A percentile compares a stretch with the other conserved stretches of the same genome.
phyloP scores from a whole-genome alignment of 2,329 filamentous ascomycete species.

The Nannizziopsis arthrosporioides region DNA sequence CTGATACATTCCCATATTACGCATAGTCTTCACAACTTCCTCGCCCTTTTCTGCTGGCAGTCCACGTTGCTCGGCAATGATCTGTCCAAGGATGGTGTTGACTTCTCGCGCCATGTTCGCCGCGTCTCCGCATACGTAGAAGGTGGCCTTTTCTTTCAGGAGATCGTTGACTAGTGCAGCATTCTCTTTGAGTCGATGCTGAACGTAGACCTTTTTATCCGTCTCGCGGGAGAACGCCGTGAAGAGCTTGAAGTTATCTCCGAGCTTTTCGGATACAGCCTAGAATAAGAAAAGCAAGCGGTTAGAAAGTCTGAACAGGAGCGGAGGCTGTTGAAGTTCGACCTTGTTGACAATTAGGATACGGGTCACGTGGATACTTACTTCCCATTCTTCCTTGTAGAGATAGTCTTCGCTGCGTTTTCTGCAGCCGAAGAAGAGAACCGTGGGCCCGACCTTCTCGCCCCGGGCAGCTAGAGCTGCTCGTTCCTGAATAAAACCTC shows the following conservation, averaged over 20 bases:
- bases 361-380: constrained; percentile 39
- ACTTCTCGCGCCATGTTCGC: constrained; percentile 95
- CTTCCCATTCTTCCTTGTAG: constrained; percentile 85
- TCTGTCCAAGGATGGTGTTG: constrained; percentile 73
- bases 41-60: constrained; percentile 79
- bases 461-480: constrained; percentile 71
- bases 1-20: constrained; percentile 90
- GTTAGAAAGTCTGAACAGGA: constrained; percentile 7
- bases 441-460: constrained; percentile 68
- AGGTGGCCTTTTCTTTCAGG: constrained; percentile 71
- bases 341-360: constrained; percentile 1
- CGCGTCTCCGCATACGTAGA: constrained; percentile 97
- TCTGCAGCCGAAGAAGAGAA: constrained; percentile 93
- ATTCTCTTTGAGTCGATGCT: constrained; percentile 77
- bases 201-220: constrained; percentile 86
- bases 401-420: constrained; percentile 82
- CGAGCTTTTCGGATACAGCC: constrained; percentile 72
- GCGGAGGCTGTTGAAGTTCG: neutral
- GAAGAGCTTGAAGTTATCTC: constrained; percentile 79
- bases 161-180: constrained; percentile 78
- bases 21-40: constrained; percentile 95
- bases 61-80: constrained; percentile 72
- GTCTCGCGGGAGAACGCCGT: constrained; percentile 91
- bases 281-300: constrained; percentile 32
- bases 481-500: constrained; percentile 87